phyloP scores from a whole-genome alignment of 345 rosid genomes.

The Gossypioides kirkii region DNA sequence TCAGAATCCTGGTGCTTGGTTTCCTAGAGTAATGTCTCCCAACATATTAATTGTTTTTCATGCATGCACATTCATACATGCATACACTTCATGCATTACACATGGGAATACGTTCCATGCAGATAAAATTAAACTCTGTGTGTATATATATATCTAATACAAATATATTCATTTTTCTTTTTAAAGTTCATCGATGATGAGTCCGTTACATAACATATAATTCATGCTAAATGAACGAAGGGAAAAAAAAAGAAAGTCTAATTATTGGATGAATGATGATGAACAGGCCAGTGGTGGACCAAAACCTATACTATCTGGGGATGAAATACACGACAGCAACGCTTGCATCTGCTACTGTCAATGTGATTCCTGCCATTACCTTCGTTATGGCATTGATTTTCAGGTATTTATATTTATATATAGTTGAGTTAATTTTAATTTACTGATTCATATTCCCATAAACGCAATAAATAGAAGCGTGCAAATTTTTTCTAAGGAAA shows the following conservation, averaged over 20 bases:
- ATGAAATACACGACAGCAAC: conserved; percentile 92
- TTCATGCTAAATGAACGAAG: background rate
- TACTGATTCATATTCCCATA: background rate
- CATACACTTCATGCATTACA: background rate
- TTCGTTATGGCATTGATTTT: conserved; percentile 75
- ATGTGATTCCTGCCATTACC: conserved; percentile 76
- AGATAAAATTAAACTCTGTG: background rate
- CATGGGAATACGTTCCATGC: background rate
- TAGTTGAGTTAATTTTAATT: background rate
- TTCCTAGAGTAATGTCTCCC: conserved; percentile 65
- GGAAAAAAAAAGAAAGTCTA: background rate
- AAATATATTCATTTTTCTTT: no score
- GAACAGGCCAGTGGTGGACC: conserved; percentile 90
- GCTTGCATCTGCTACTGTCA: conserved; percentile 67
- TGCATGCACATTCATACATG: background rate
- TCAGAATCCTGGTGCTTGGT: conserved; percentile 64
- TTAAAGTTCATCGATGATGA: background rate
- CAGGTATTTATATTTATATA: conserved; percentile 35
- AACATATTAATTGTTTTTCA: background rate
- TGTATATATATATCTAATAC: no score
- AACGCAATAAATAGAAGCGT: background rate
- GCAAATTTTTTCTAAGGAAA: background rate
- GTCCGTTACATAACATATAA: background rate
- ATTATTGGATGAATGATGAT: background rate
- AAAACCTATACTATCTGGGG: conserved; percentile 78